Evolutionary conservation across 1,139 yeast genomes (phyloP).

Genomic region (Yamadazyma diospyri): DNA sequence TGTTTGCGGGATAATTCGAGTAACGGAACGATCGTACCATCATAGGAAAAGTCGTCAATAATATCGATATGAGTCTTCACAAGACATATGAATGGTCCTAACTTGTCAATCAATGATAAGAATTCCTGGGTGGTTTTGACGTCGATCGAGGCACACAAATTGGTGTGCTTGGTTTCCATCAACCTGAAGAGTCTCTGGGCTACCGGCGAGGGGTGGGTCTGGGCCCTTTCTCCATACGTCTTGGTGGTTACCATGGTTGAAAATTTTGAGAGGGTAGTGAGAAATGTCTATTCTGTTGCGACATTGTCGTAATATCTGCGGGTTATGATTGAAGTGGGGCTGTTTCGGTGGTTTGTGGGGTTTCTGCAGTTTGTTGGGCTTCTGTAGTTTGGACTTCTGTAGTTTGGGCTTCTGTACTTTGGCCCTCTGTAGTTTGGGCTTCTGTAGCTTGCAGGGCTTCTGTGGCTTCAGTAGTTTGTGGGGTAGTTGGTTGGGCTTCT

Average conservation of each 20-base stretch:
- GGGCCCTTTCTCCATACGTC: conserved; percentile 69
- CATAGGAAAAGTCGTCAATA: conserved; percentile 81
- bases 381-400: background rate
- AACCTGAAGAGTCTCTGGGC: conserved; percentile 71
- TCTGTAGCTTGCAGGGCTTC: no score
- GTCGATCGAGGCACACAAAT: conserved; percentile 95
- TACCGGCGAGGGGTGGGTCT: conserved; percentile 67
- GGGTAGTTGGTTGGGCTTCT: no score
- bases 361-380: no score
- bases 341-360: background rate
- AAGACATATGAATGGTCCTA: conserved; percentile 90
- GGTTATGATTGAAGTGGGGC: no score
- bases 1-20: conserved; percentile 68
- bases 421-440: background rate
- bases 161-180: conserved; percentile 79
- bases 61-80: conserved; percentile 95
- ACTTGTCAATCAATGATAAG: conserved; percentile 62
- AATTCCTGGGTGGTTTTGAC: conserved; percentile 77
- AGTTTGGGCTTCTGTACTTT: background rate
- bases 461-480: no score
- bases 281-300: no score
- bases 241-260: conserved; percentile 7
- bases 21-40: conserved; percentile 73
- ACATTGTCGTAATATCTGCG: no score
- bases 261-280: conserved; percentile 1